phyloP scores from a whole-genome alignment of 768 basidiomycete species.

The Lactarius psammicola region DNA sequence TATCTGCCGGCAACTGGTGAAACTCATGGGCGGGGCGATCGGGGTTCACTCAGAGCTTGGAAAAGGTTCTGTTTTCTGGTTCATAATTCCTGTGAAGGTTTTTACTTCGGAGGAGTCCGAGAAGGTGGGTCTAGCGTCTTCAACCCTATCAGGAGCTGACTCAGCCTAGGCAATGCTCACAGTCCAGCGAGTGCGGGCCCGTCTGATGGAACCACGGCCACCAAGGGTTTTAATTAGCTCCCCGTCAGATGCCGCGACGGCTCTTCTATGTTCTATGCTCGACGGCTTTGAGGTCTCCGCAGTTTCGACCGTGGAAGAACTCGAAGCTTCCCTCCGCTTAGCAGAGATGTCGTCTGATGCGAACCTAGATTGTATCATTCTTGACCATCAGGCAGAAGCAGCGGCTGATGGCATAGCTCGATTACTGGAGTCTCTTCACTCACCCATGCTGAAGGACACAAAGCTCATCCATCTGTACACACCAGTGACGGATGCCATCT shows the following conservation, averaged over 20 bases:
- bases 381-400: constrained; percentile 64
- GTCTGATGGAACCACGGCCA: constrained; percentile 47
- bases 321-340: constrained; percentile 42
- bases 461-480: constrained; percentile 73
- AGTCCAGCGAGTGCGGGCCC: constrained; percentile 46
- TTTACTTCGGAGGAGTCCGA: constrained; percentile 55
- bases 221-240: constrained; percentile 57
- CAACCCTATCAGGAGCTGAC: constrained; percentile 5
- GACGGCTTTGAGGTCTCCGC: constrained; percentile 49
- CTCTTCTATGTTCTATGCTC: constrained; percentile 57
- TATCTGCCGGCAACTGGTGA: constrained; percentile 71
- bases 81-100: constrained; percentile 64
- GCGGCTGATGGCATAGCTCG: constrained; percentile 56
- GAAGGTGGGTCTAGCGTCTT: constrained; percentile 41
- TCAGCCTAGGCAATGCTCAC: constrained; percentile 44
- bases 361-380: constrained; percentile 60
- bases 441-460: constrained; percentile 46
- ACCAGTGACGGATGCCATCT: constrained; percentile 56
- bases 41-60: constrained; percentile 65
- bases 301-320: constrained; percentile 46
- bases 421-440: constrained; percentile 43
- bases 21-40: constrained; percentile 73
- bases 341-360: constrained; percentile 35
- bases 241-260: constrained; percentile 53
- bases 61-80: constrained; percentile 69